Evolutionary conservation across 352 stramenopile genomes (phyloP), one percentile per base, ranked within the genome.

Genomic region (Salisapilia sapeloensis): DNA sequence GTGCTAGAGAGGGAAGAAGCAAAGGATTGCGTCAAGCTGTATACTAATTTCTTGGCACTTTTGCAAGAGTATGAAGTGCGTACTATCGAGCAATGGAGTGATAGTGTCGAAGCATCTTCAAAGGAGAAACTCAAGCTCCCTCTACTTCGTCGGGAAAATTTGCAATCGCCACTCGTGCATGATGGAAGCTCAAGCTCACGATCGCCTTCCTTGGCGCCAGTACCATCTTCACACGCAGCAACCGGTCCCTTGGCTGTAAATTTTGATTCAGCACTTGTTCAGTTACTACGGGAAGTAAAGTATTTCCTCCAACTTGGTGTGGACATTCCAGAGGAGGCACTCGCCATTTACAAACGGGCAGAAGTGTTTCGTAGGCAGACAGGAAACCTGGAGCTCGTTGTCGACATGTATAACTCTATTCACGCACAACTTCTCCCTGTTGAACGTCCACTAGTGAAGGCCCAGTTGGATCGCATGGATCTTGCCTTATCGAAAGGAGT

Each of bases 381-480:
- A 1, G 80, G 81, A 1, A 95, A 95, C 39, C 37, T 96, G 3
- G 86, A 93, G 30, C 55, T 96, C 19, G 93, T 96, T 22, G 79
- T 95, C 6, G 76, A 95, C 35, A 83, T 92, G 55, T 94, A 95
- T 58, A 96, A 96, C 53, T 79, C 55, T 10, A 86, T 95, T 22
- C 75, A 94, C 27, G 59, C 53, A 13, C 83, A 60, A 0, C 29
- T 96, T 2, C 46, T 96, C 4, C 67, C 81, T 0, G 86, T 96
- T 0, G 86, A 96, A 46, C 54, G 64, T 22, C 82, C 86, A 4
- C 63, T 96, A 1, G 62, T 96, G 0, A 84, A 82, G 34, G 57
- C 40, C 6, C 77, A 95, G 33, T 53, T 95, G 8, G 82, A 94
- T 24, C 72, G 79, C 8, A 93, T 96, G 58, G 81, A 95, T 34